Evolutionary conservation across 768 basidiomycete genomes (phyloP).

Genomic region (Chalciporus pseudorubinellus): DNA sequence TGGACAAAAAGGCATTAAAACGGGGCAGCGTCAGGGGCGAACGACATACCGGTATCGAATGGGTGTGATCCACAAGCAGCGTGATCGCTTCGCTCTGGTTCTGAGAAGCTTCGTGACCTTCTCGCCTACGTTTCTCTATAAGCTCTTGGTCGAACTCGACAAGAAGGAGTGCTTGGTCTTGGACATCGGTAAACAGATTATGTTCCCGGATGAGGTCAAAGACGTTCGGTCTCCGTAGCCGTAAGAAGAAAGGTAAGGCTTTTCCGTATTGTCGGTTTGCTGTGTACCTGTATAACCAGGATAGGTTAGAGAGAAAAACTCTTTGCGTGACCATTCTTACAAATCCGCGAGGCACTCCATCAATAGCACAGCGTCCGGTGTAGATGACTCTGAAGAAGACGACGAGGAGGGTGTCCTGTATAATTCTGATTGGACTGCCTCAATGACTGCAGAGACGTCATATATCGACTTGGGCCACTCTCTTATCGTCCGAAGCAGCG

Average conservation of each 20-base stretch:
- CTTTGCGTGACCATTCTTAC: slow-evolving; percentile 38
- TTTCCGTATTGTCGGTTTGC: slow-evolving; percentile 91
- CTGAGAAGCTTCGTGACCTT: slow-evolving; percentile 38
- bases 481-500: slow-evolving; percentile 72
- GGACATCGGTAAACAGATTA: slow-evolving; percentile 92
- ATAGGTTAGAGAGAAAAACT: not conserved
- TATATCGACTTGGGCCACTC: slow-evolving; percentile 93
- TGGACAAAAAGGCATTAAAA: not conserved
- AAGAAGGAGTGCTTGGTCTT: slow-evolving; percentile 87
- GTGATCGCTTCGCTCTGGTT: slow-evolving; percentile 75
- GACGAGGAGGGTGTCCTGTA: slow-evolving; percentile 58
- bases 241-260: slow-evolving; percentile 86
- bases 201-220: slow-evolving; percentile 93
- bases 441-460: slow-evolving; percentile 80
- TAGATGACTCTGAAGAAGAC: slow-evolving; percentile 39
- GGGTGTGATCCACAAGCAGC: slow-evolving; percentile 88
- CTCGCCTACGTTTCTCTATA: slow-evolving; percentile 52
- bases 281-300: slow-evolving; percentile 56
- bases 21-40: not conserved
- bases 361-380: slow-evolving; percentile 57
- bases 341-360: slow-evolving; percentile 95
- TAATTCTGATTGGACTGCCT: slow-evolving; percentile 82
- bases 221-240: slow-evolving; percentile 82
- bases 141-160: slow-evolving; percentile 95
- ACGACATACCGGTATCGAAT: slow-evolving; percentile 85